A percentile compares a stretch with the other conserved stretches of the same genome.
phyloP scores from a whole-genome alignment of 768 basidiomycete genomes.

The Boletus vermiculosoides region DNA sequence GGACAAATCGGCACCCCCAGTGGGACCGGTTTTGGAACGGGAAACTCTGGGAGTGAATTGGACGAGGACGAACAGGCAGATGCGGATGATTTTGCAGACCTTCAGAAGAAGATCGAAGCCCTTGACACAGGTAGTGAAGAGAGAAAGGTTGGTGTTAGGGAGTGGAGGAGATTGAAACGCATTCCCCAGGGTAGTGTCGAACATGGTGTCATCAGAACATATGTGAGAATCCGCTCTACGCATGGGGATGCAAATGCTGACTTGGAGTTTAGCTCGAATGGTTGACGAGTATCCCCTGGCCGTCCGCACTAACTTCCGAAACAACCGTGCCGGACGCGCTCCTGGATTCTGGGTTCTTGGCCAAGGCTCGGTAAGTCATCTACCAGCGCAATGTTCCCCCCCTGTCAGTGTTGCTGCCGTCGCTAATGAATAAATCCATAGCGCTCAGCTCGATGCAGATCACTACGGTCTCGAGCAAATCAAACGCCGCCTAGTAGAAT shows the following conservation, averaged over 20 bases:
- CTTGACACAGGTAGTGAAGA: constrained; percentile 76
- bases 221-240: constrained; percentile 46
- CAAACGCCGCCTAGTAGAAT: constrained; percentile 89
- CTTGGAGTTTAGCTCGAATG: constrained; percentile 63
- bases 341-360: constrained; percentile 57
- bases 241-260: constrained; percentile 6
- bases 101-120: constrained; percentile 71
- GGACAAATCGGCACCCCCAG: constrained; percentile 16
- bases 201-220: constrained; percentile 82
- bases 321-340: constrained; percentile 37
- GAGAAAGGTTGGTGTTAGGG: constrained; percentile 75
- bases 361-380: constrained; percentile 52
- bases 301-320: constrained; percentile 35
- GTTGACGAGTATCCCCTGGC: constrained; percentile 86
- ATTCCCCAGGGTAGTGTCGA: constrained; percentile 92
- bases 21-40: constrained; percentile 27
- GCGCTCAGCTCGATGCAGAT: constrained; percentile 77
- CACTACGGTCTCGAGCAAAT: constrained; percentile 93
- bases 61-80: constrained; percentile 82
- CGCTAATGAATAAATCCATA: constrained; percentile 2
- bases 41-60: constrained; percentile 44
- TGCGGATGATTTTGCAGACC: constrained; percentile 72
- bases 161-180: constrained; percentile 80
- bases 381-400: not conserved
- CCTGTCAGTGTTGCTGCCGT: not conserved